phyloP scores from a whole-genome alignment of 208 protist genomes.

The Plasmodiophora brassicae region DNA sequence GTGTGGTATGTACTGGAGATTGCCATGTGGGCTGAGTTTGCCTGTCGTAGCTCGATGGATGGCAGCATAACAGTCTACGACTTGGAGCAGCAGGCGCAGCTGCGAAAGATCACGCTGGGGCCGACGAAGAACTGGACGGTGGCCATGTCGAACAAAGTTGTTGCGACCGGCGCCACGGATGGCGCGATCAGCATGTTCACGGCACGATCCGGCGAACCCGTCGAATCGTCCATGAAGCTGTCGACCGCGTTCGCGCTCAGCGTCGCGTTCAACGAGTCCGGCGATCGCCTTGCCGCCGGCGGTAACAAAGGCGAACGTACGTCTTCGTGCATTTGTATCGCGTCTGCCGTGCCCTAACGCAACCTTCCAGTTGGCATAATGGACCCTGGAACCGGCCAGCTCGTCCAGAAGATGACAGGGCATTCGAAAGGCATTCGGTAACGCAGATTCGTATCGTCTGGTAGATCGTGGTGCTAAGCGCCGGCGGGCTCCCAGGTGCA shows the following conservation, averaged over 20 bases:
- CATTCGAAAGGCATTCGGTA: constrained; percentile 28
- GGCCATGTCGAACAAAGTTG: neutral
- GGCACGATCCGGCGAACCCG: neutral
- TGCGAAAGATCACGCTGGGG: neutral
- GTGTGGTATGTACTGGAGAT: neutral
- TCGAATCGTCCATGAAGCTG: neutral
- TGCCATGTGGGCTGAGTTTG: neutral
- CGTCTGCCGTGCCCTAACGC: no score
- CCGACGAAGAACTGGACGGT: constrained; percentile 12
- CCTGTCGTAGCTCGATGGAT: neutral
- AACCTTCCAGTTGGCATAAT: neutral
- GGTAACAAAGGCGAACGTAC: neutral
- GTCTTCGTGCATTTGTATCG: neutral
- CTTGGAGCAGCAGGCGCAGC: neutral
- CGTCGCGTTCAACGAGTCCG: neutral
- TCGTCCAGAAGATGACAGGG: neutral
- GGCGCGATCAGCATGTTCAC: neutral
- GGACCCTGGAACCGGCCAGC: neutral
- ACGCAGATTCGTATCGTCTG: neutral
- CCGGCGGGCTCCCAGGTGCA: neutral
- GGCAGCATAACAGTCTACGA: neutral
- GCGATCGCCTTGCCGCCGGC: neutral
- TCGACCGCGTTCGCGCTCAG: neutral
- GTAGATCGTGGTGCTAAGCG: no score
- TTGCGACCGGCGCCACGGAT: neutral